A percentile compares a stretch with the other conserved stretches of the same genome.
Conservation (phyloP, 768 basidiomycete species). For the Kwoniella botswanensis region DNA sequence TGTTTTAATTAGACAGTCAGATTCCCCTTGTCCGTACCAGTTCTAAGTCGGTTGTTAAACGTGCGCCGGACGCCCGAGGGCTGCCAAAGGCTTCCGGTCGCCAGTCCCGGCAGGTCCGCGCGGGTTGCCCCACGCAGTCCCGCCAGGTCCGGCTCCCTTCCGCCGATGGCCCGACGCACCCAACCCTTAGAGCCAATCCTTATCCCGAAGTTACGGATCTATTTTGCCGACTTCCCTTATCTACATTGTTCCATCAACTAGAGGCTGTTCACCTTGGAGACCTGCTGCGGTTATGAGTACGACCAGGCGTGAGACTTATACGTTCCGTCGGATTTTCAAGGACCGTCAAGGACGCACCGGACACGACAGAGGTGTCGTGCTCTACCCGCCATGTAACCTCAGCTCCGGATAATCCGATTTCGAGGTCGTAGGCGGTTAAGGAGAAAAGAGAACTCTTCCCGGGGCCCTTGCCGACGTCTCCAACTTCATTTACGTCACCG, state of each 20-base stretch:
- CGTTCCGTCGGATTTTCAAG: constrained; percentile 81
- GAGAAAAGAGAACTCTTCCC: constrained; percentile 82
- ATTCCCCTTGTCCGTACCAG: constrained; percentile 79
- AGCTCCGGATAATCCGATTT: constrained; percentile 76
- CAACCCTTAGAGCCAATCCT: constrained; percentile 78
- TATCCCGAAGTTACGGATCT: constrained; percentile 73
- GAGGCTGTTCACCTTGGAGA: constrained; percentile 82
- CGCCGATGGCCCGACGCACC: constrained; percentile 73
- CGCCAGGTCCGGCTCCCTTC: constrained; percentile 68
- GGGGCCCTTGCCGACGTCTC: constrained; percentile 70
- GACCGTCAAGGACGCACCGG: constrained; percentile 75
- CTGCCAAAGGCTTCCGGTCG: constrained; percentile 65
- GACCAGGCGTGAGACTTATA: constrained; percentile 72
- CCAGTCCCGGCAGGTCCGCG: constrained; percentile 61
- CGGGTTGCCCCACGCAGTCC: constrained; percentile 69
- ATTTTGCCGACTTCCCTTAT: constrained; percentile 82
- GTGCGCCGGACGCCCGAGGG: constrained; percentile 66
- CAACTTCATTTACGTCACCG: constrained; percentile 72
- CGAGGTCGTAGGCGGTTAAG: constrained; percentile 75
- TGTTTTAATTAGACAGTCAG: constrained; percentile 85
- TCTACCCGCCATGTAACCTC: constrained; percentile 75
- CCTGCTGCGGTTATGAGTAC: constrained; percentile 76
- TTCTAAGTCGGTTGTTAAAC: constrained; percentile 71
- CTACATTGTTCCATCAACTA: constrained; percentile 80
- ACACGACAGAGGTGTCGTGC: constrained; percentile 73